phyloP scores from a whole-genome alignment of 1,139 yeast species.

The Hanseniaspora uvarum region DNA sequence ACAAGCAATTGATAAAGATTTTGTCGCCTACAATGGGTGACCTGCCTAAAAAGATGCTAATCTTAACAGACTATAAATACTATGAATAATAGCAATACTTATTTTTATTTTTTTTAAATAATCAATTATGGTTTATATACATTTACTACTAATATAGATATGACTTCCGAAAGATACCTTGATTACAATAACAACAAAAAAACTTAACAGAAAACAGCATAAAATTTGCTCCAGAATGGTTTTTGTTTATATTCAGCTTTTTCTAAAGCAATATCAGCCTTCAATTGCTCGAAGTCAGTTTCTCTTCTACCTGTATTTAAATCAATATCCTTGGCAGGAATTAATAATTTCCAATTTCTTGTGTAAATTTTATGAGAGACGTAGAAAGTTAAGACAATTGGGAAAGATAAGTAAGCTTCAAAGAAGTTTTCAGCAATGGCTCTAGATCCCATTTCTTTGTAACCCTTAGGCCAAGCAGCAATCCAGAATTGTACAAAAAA shows the following conservation, averaged over 20 bases:
- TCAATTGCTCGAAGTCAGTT: slow-evolving; percentile 53
- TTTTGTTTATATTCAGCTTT: slow-evolving; percentile 43
- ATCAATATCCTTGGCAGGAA: slow-evolving; percentile 48
- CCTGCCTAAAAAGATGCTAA: slow-evolving; percentile 58
- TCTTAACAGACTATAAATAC: slow-evolving; percentile 60
- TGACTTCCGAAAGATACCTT: not conserved
- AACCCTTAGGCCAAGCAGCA: slow-evolving; percentile 67
- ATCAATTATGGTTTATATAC: not conserved
- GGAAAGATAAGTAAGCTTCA: slow-evolving; percentile 51
- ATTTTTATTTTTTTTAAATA: not conserved
- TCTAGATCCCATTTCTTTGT: slow-evolving; percentile 33
- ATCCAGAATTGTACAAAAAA: slow-evolving; percentile 56
- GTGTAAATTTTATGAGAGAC: slow-evolving; percentile 48
- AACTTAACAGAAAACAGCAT: slow-evolving; percentile 21
- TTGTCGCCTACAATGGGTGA: slow-evolving; percentile 82
- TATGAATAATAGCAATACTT: slow-evolving; percentile 46
- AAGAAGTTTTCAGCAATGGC: slow-evolving; percentile 48
- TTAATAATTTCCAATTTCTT: slow-evolving; percentile 44
- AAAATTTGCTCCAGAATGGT: slow-evolving; percentile 46
- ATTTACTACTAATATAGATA: not conserved
- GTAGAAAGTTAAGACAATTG: slow-evolving; percentile 49
- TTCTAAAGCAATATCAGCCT: slow-evolving; percentile 60
- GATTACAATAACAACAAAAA: not conserved
- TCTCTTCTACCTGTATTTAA: slow-evolving; percentile 68
- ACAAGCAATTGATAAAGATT: slow-evolving; percentile 47